These are phyloP conservation scores for Dalbergia cochinchinensis DNA, from an alignment of 306 rosid genomes.

Conservation along the genomic window DNA sequence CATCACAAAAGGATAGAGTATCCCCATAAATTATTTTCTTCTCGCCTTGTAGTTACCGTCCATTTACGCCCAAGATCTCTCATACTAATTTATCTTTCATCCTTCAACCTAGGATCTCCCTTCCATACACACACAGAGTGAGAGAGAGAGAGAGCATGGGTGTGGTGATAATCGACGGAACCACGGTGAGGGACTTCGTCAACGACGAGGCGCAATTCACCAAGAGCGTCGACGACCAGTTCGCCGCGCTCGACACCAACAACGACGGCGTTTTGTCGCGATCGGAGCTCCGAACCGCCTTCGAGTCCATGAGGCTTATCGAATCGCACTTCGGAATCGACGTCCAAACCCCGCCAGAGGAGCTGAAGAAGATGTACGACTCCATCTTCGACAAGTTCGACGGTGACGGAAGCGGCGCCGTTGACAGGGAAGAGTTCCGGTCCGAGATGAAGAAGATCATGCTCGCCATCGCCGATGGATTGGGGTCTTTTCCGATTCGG, in stretches of 20 bases:
- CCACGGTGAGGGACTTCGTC: constrained; percentile 81
- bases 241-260: constrained; percentile 69
- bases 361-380: constrained; percentile 70
- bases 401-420: constrained; percentile 68
- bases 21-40: too few relatives aligned
- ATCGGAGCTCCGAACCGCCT: constrained; percentile 76
- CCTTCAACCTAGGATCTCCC: too few relatives aligned
- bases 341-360: constrained; percentile 67
- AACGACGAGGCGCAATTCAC: constrained; percentile 60
- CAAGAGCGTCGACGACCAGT: constrained; percentile 69
- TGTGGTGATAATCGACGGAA: constrained; percentile 78
- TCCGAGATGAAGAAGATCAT: constrained; percentile 84
- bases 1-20: too few relatives aligned
- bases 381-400: constrained; percentile 83
- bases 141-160: constrained; percentile 32
- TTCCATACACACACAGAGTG: background rate
- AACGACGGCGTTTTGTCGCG: constrained; percentile 87
- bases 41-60: too few relatives aligned
- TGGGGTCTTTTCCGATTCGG: constrained; percentile 81
- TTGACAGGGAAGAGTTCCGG: constrained; percentile 69
- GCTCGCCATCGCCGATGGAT: constrained; percentile 88
- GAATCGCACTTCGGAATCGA: constrained; percentile 87
- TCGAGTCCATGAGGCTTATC: constrained; percentile 78
- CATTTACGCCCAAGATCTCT: too few relatives aligned
- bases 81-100: too few relatives aligned